Percentiles rank a stretch among this genome's conserved stretches.
Conservation (phyloP, 1,139 yeast genomes). For the Torulaspora globosa region DNA sequence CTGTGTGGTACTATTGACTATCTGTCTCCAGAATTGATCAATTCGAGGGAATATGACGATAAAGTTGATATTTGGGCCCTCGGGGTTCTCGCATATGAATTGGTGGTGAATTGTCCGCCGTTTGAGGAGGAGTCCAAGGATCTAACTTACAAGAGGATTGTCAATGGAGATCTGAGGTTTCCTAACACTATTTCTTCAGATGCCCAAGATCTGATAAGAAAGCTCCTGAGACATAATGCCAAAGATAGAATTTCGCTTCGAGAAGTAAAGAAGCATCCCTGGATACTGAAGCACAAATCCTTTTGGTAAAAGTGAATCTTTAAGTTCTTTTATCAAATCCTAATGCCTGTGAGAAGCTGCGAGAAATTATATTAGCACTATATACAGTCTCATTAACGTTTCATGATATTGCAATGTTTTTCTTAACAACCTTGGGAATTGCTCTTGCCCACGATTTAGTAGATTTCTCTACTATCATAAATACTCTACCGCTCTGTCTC, state of each 20-base stretch:
- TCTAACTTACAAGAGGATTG: slow-evolving; percentile 75
- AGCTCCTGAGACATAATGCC: slow-evolving; percentile 61
- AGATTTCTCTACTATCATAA: slow-evolving; percentile 62
- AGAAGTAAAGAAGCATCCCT: slow-evolving; percentile 70
- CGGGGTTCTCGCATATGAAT: slow-evolving; percentile 82
- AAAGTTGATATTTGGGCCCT: slow-evolving; percentile 90
- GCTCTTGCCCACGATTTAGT: slow-evolving; percentile 79
- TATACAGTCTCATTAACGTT: slow-evolving; percentile 5
- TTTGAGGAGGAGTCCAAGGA: slow-evolving; percentile 75
- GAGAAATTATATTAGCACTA: slow-evolving; percentile 3
- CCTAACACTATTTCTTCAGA: slow-evolving; percentile 68
- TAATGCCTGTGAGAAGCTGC: background rate
- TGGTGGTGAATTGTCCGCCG: slow-evolving; percentile 85
- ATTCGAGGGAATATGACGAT: slow-evolving; percentile 71
- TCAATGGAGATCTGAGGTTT: slow-evolving; percentile 66
- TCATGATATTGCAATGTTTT: slow-evolving; percentile 33
- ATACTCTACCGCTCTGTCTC: slow-evolving; percentile 84
- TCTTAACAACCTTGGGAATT: slow-evolving; percentile 64
- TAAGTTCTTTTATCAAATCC: background rate
- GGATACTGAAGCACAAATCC: slow-evolving; percentile 67
- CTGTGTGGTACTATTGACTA: slow-evolving; percentile 95
- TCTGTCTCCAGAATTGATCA: slow-evolving; percentile 93
- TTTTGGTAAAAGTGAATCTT: slow-evolving; percentile 39
- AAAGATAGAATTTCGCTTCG: slow-evolving; percentile 55
- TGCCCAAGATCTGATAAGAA: slow-evolving; percentile 69